A percentile compares a stretch with the other conserved stretches of the same genome.
phyloP scores from a whole-genome alignment of 2,329 filamentous ascomycete species.

The Trichoderma harzianum region DNA sequence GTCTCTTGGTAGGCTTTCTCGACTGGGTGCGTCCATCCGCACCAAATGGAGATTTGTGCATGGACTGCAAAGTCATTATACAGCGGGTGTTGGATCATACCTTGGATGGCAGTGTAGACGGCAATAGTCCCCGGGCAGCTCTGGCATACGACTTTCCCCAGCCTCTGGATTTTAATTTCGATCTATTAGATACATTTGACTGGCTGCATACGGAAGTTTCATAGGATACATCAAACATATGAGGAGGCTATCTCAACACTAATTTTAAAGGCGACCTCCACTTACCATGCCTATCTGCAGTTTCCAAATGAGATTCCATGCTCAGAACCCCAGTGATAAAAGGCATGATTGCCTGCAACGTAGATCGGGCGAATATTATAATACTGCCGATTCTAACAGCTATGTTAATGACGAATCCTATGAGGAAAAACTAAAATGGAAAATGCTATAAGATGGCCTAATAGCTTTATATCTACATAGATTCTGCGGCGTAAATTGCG shows the following conservation, averaged over 20 bases:
- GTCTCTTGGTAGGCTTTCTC: constrained; percentile 48
- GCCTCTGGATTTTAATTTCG: constrained; percentile 38
- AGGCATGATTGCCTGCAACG: too few relatives aligned
- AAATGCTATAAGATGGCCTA: too few relatives aligned
- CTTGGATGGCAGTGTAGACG: constrained; percentile 34
- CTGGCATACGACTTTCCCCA: constrained; percentile 15
- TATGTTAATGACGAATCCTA: too few relatives aligned
- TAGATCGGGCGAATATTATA: too few relatives aligned
- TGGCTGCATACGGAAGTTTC: constrained; percentile 28
- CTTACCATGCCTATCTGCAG: too few relatives aligned
- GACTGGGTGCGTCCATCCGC: constrained; percentile 48
- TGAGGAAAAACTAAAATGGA: too few relatives aligned
- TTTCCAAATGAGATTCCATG: too few relatives aligned
- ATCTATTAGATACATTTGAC: constrained; percentile 41
- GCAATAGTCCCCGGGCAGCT: constrained; percentile 25
- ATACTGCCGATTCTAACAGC: too few relatives aligned
- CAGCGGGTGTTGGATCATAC: constrained; percentile 49
- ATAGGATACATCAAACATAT: not conserved
- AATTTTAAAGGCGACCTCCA: too few relatives aligned
- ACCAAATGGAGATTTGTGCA: constrained; percentile 47
- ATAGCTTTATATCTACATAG: too few relatives aligned
- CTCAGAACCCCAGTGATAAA: too few relatives aligned
- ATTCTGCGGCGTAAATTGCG: too few relatives aligned
- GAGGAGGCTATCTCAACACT: not conserved
- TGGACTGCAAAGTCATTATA: constrained; percentile 46